These are phyloP conservation scores for Microthyrium microscopicum DNA, from an alignment of 2,329 filamentous ascomycete genomes.

Conservation along the genomic window DNA sequence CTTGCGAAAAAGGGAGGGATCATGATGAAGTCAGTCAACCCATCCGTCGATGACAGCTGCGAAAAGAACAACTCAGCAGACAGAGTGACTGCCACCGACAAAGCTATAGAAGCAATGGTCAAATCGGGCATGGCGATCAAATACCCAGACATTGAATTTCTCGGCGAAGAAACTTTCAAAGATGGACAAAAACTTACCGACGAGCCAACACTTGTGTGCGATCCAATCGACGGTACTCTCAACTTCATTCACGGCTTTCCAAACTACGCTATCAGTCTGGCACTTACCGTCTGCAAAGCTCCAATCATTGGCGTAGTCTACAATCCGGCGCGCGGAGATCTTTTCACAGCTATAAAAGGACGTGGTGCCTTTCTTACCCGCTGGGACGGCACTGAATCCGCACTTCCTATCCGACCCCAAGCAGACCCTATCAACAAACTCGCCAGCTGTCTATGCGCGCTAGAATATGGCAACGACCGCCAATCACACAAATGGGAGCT, in stretches of 20 bases:
- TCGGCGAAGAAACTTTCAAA: constrained; percentile 22
- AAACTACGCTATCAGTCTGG: constrained; percentile 20
- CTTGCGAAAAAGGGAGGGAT: constrained; percentile 16
- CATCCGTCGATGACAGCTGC: constrained; percentile 12
- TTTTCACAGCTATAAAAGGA: constrained; percentile 20
- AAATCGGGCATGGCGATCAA: constrained; percentile 23
- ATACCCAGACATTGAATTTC: constrained; percentile 29
- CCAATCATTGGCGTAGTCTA: constrained; percentile 20
- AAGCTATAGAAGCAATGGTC: constrained; percentile 35
- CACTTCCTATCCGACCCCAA: constrained; percentile 17
- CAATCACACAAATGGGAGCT: constrained; percentile 20
- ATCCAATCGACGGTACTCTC: constrained; percentile 23
- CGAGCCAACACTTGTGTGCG: constrained; percentile 20
- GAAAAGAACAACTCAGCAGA: constrained; percentile 28
- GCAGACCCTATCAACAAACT: constrained; percentile 14
- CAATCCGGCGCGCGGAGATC: constrained; percentile 19
- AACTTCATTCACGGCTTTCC: constrained; percentile 23
- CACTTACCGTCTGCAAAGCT: constrained; percentile 16
- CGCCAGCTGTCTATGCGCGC: constrained; percentile 17
- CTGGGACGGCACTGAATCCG: constrained; percentile 11
- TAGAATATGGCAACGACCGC: constrained; percentile 23
- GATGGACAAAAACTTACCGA: constrained; percentile 15
- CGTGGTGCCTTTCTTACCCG: constrained; percentile 17
- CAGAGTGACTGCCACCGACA: constrained; percentile 38
- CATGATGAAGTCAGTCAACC: constrained; percentile 19